A percentile compares a stretch with the other conserved stretches of the same genome.
Evolutionary conservation across 108 stramenopile genomes (phyloP).

Genomic region (Skeletonema potamos): DNA sequence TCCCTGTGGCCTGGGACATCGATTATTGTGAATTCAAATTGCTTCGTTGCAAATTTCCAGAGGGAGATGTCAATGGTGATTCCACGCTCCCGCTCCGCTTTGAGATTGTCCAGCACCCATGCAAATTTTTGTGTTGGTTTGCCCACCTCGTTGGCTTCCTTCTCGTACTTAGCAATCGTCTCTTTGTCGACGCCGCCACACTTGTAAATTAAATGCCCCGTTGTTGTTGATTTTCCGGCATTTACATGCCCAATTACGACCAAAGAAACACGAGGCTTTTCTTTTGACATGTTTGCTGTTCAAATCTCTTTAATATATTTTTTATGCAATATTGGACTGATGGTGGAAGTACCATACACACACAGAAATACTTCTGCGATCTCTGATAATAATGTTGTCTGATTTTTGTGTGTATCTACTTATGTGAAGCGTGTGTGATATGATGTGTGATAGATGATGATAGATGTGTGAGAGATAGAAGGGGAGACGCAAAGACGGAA

Average conservation of each 20-base stretch:
- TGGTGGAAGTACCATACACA: not conserved
- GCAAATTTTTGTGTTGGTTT: slow-evolving; percentile 75
- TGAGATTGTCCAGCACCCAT: slow-evolving; percentile 98
- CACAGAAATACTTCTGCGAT: too few species aligned
- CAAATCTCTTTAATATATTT: too few species aligned
- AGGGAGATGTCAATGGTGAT: slow-evolving; percentile 99
- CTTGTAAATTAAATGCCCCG: slow-evolving; percentile 74
- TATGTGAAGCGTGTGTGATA: too few species aligned
- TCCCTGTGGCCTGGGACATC: slow-evolving; percentile 97
- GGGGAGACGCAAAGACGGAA: too few species aligned
- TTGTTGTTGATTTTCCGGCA: slow-evolving; percentile 93
- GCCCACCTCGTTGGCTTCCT: slow-evolving; percentile 88
- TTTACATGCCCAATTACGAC: slow-evolving; percentile 88
- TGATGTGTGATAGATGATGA: too few species aligned
- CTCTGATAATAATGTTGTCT: too few species aligned
- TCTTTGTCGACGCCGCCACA: slow-evolving; percentile 85
- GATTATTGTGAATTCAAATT: slow-evolving; percentile 92
- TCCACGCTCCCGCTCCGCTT: slow-evolving; percentile 98
- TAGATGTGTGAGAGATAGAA: too few species aligned
- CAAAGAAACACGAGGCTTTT: slow-evolving; percentile 70
- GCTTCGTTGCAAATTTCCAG: slow-evolving; percentile 88
- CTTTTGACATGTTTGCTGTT: slow-evolving; percentile 39
- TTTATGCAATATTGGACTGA: not conserved
- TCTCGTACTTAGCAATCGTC: slow-evolving; percentile 91
- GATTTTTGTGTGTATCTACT: too few species aligned